These are phyloP conservation scores for Leptographium wingfieldii DNA, from an alignment of 2,329 filamentous ascomycete species.

Conservation along the genomic window DNA sequence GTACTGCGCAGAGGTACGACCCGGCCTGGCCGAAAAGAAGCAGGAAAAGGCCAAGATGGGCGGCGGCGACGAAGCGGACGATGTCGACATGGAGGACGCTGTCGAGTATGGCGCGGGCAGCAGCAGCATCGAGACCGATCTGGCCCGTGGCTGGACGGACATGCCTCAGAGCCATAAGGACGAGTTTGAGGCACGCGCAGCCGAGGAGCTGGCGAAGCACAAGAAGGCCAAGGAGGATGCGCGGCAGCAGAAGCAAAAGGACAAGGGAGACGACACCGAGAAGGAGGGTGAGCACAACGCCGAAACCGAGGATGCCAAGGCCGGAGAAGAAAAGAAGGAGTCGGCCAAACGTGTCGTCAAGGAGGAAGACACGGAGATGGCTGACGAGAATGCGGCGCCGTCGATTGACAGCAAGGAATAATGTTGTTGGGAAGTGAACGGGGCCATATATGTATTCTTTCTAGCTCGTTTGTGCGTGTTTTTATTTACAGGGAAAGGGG, in stretches of 20 bases:
- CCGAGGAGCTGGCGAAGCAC: conserved; percentile 26
- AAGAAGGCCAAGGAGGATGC: conserved; percentile 27
- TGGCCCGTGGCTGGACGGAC: conserved; percentile 41
- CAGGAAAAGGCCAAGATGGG: conserved; percentile 13
- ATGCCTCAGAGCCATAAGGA: conserved; percentile 36
- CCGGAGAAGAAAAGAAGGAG: not conserved
- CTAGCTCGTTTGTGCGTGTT: not conserved
- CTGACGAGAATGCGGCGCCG: conserved; percentile 17
- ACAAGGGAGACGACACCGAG: not conserved
- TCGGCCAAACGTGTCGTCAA: conserved; percentile 15
- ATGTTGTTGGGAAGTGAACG: not conserved
- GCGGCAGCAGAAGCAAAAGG: conserved; percentile 10
- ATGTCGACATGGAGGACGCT: conserved; percentile 27
- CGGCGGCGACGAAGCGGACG: conserved; percentile 17
- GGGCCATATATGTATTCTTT: not conserved
- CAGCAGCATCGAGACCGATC: conserved; percentile 38
- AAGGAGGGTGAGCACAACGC: not conserved
- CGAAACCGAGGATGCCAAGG: conserved; percentile 3
- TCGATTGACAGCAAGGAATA: conserved; percentile 14
- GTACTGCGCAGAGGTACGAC: conserved; percentile 38
- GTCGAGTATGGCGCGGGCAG: not conserved
- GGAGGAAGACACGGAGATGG: conserved; percentile 39
- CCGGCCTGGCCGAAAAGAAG: conserved; percentile 27
- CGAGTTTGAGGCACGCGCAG: conserved; percentile 31
- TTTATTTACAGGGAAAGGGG: not conserved